phyloP scores from a whole-genome alignment of 345 rosid species.

The Hibiscus syriacus region DNA sequence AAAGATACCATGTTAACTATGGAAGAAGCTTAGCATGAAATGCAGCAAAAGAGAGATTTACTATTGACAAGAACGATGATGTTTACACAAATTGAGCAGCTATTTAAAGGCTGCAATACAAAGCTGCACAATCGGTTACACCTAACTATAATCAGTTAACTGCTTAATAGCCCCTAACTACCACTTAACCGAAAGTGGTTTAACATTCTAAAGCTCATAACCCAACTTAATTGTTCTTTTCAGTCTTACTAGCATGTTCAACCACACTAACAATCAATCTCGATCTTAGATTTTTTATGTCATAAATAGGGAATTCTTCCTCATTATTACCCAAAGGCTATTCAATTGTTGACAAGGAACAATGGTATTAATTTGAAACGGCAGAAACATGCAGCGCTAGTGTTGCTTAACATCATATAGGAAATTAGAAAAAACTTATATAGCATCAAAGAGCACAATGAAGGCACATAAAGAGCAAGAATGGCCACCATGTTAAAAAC shows the following conservation, averaged over 20 bases:
- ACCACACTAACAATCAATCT: neutral
- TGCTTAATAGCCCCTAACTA: too few species aligned
- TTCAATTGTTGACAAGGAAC: too few species aligned
- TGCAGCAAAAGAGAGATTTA: too few species aligned
- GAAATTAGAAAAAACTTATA: neutral
- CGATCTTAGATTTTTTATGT: neutral
- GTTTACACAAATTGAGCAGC: too few species aligned
- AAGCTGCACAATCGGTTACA: too few species aligned
- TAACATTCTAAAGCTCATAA: neutral
- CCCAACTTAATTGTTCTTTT: neutral
- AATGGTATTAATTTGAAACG: neutral
- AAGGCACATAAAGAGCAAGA: neutral
- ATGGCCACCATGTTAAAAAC: constrained; percentile 37
- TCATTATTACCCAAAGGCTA: neutral
- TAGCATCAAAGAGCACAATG: neutral
- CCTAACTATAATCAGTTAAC: too few species aligned
- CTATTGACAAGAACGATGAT: too few species aligned
- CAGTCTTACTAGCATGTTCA: neutral
- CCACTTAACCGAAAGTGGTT: too few species aligned
- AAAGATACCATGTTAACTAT: too few species aligned
- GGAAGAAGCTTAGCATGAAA: too few species aligned
- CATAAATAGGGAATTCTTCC: neutral
- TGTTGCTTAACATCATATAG: neutral
- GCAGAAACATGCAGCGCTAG: neutral
- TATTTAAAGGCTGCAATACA: too few species aligned